phyloP scores from a whole-genome alignment of 2,329 filamentous ascomycete genomes.

The Fusarium domesticum region DNA sequence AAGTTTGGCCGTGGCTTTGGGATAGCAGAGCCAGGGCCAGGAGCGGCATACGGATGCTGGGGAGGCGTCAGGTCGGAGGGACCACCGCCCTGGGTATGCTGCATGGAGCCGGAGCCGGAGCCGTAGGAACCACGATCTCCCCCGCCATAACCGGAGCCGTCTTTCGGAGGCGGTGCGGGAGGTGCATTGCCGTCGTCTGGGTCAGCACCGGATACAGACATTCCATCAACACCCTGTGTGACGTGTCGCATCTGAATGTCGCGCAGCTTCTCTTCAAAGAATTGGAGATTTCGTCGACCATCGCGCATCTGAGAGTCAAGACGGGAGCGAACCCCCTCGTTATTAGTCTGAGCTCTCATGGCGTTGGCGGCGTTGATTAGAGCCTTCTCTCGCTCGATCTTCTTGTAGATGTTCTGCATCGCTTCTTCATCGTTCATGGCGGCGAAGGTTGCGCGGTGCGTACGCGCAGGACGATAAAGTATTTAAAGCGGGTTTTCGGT shows the following conservation, averaged over 20 bases:
- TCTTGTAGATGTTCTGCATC: slow-evolving; percentile 80
- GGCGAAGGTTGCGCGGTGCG: slow-evolving; percentile 41
- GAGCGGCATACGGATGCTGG: slow-evolving; percentile 71
- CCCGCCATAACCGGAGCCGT: slow-evolving; percentile 45
- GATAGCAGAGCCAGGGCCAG: slow-evolving; percentile 60
- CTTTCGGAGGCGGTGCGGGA: slow-evolving; percentile 72
- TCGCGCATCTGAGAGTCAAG: slow-evolving; percentile 94
- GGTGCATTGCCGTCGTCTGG: slow-evolving; percentile 45
- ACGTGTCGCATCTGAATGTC: slow-evolving; percentile 82
- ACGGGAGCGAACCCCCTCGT: slow-evolving; percentile 83
- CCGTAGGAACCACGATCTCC: slow-evolving; percentile 64
- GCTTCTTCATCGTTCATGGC: slow-evolving; percentile 63
- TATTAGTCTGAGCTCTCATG: slow-evolving; percentile 95
- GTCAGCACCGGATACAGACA: slow-evolving; percentile 52
- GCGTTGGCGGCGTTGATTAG: slow-evolving; percentile 91
- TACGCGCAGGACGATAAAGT: slow-evolving; percentile 36
- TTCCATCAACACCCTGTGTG: slow-evolving; percentile 62
- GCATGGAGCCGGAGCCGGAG: slow-evolving; percentile 30
- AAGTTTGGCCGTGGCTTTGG: slow-evolving; percentile 84
- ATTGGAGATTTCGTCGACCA: slow-evolving; percentile 87
- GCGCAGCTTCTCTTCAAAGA: slow-evolving; percentile 87
- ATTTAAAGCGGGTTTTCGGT: slow-evolving; percentile 6
- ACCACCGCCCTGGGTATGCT: slow-evolving; percentile 58
- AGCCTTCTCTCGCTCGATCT: slow-evolving; percentile 96
- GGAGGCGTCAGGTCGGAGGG: slow-evolving; percentile 76